Base-by-base conservation (phyloP, 176 grass and related monocot genomes). In the Echinochloa phyllopogon region DNA sequence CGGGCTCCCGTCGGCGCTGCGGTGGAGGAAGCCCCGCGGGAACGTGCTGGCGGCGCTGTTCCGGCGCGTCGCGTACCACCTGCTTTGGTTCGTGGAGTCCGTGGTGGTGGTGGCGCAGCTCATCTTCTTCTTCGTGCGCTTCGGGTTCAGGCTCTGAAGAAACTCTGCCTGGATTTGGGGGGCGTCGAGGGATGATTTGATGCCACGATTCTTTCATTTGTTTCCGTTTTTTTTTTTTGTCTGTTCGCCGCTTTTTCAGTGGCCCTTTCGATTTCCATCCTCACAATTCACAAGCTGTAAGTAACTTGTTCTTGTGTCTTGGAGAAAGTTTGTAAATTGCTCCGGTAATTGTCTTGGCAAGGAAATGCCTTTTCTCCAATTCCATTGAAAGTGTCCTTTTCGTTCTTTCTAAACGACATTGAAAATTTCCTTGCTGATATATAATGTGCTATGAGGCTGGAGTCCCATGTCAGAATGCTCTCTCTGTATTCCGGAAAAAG, bases 61-160 rank as follows among this genome's bases (percentile, higher is more conserved):
- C 50, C 67, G 57, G 72, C 39, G 85, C 21, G 86, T 37, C 67
- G 74, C 64, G 50, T 94, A 88, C 89, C 75, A 88, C 66, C 44
- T 94, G 85, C 83, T 94, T 49, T 94, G 92, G 92, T 5, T 94
- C 23, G 82, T 91, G 11, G 86, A 94, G 74, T 89, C 88, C 25
- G 52, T 94, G 10, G 92, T 94, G 48, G 83, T 94, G 37, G 70
- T 94, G 18, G 79, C 65, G 3, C 78, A 81, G 80, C 84, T 94
- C 20, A 23, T 73, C 57, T 58, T 87, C 81, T 94, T 94, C 87
- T 84, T 94, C 80, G 21, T 87, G 83, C 89, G 92, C 55, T 94
- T 92, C 65, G 89, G 92, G 0, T 75, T 90, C 86, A 88, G 76
- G 58, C 74, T 88, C 18, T 88, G 58, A 84, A 3, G 3, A 21